Evolutionary conservation across 2,329 filamentous ascomycete genomes (phyloP).

Genomic region (Sporothrix brunneoviolacea): DNA sequence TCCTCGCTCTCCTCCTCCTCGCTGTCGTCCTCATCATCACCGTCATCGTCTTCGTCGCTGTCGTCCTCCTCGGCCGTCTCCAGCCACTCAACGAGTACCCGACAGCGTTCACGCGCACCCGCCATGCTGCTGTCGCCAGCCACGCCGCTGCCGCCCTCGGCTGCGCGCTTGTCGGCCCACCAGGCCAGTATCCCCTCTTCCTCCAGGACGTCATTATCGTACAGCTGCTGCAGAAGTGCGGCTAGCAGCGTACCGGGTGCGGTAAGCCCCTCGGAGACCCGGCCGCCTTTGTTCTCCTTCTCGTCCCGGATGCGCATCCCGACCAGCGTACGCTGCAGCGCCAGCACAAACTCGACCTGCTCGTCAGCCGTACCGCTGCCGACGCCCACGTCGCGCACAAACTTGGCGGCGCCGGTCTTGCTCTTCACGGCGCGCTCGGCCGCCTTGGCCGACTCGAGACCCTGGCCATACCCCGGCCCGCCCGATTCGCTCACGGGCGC

Average conservation of each 20-base stretch:
- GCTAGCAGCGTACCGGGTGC: slow-evolving; percentile 59
- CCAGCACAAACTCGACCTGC: slow-evolving; percentile 78
- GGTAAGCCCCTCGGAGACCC: background rate
- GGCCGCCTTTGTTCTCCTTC: background rate
- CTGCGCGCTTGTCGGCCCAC: slow-evolving; percentile 72
- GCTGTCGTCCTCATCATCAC: slow-evolving; percentile 25
- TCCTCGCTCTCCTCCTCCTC: slow-evolving; percentile 5
- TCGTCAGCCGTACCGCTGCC: slow-evolving; percentile 52
- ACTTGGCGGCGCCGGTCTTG: slow-evolving; percentile 44
- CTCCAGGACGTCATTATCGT: slow-evolving; percentile 76
- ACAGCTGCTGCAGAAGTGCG: slow-evolving; percentile 75
- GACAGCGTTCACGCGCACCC: slow-evolving; percentile 64
- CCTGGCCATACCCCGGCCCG: slow-evolving; percentile 35
- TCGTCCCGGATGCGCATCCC: slow-evolving; percentile 33
- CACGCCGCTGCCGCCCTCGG: slow-evolving; percentile 49
- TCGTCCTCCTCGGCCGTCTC: slow-evolving; percentile 68
- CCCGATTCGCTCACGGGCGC: slow-evolving; percentile 40
- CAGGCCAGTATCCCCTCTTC: slow-evolving; percentile 83
- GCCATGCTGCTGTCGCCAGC: slow-evolving; percentile 41
- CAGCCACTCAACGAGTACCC: slow-evolving; percentile 76
- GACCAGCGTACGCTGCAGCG: slow-evolving; percentile 72
- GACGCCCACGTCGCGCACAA: slow-evolving; percentile 37
- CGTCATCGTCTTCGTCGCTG: slow-evolving; percentile 56
- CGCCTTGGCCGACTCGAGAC: slow-evolving; percentile 55
- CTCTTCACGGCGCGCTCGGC: slow-evolving; percentile 54